These are phyloP conservation scores for Oryza nivara DNA, from an alignment of 176 grass and related monocot genomes.

Conservation along the genomic window DNA sequence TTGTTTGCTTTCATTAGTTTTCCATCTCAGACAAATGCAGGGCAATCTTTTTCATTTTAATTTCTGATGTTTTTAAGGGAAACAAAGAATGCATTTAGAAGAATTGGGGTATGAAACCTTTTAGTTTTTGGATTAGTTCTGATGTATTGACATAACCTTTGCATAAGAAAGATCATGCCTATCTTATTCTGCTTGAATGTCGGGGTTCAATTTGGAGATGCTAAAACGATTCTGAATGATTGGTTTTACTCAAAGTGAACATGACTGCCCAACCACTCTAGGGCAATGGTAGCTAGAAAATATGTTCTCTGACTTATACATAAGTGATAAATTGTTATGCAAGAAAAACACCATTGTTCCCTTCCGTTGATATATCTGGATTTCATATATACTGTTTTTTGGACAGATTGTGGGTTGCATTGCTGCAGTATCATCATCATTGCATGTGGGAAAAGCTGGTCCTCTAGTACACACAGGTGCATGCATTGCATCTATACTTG, in stretches of 20 bases:
- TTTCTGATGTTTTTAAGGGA: neutral
- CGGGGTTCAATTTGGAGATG: neutral
- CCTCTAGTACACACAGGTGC: conserved; percentile 82
- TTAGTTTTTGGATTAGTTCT: neutral
- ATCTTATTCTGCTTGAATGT: neutral
- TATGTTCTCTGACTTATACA: neutral
- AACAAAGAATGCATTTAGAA: neutral
- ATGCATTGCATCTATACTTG: conserved; percentile 91
- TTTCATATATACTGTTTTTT: conserved; percentile 38
- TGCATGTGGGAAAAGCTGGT: conserved; percentile 94
- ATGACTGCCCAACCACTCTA: neutral
- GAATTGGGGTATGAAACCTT: neutral
- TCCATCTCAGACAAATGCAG: neutral
- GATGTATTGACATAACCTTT: neutral
- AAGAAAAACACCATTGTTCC: neutral
- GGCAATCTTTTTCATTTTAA: neutral
- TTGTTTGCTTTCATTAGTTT: no score
- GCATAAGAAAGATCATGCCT: neutral
- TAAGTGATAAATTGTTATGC: neutral
- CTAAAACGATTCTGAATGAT: neutral
- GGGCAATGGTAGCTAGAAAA: no score
- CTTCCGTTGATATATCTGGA: neutral
- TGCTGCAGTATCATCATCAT: conserved; percentile 91
- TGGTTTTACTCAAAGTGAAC: neutral
- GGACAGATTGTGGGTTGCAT: conserved; percentile 77